A percentile compares a stretch with the other conserved stretches of the same genome.
These are phyloP conservation scores for Termitomyces sp. DNA, from an alignment of 768 basidiomycete species.

Conservation along the genomic window DNA sequence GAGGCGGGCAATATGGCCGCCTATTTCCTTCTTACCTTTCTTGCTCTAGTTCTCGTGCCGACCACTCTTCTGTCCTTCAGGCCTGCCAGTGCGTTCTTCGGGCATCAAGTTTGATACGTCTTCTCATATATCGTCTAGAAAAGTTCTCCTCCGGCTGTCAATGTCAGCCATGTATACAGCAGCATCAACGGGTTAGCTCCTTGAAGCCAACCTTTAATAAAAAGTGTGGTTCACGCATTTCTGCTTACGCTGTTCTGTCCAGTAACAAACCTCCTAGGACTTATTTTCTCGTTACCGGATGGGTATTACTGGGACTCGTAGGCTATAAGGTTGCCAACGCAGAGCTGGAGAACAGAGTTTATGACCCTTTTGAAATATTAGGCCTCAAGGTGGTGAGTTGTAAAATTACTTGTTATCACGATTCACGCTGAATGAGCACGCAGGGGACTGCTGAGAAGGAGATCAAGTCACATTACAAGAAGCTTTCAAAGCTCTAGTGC, in stretches of 20 bases:
- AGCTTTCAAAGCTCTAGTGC: constrained; percentile 86
- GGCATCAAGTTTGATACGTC: neutral
- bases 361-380: constrained; percentile 94
- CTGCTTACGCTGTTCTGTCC: neutral
- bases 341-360: constrained; percentile 65
- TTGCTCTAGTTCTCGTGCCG: constrained; percentile 80
- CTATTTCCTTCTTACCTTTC: constrained; percentile 90
- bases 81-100: constrained; percentile 39
- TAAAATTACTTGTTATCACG: neutral
- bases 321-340: constrained; percentile 61
- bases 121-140: constrained; percentile 23
- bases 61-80: constrained; percentile 57
- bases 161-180: constrained; percentile 59
- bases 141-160: constrained; percentile 49
- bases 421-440: neutral
- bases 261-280: constrained; percentile 38
- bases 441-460: constrained; percentile 79
- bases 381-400: constrained; percentile 65
- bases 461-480: constrained; percentile 95
- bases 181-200: constrained; percentile 47
- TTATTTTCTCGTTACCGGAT: constrained; percentile 62
- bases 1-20: constrained; percentile 83
- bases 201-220: constrained; percentile 46
- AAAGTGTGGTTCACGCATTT: constrained; percentile 37
- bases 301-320: constrained; percentile 67